A percentile compares a stretch with the other conserved stretches of the same genome.
Evolutionary conservation across 1,139 yeast species (phyloP).

Genomic region (Geotrichum aggregatum): DNA sequence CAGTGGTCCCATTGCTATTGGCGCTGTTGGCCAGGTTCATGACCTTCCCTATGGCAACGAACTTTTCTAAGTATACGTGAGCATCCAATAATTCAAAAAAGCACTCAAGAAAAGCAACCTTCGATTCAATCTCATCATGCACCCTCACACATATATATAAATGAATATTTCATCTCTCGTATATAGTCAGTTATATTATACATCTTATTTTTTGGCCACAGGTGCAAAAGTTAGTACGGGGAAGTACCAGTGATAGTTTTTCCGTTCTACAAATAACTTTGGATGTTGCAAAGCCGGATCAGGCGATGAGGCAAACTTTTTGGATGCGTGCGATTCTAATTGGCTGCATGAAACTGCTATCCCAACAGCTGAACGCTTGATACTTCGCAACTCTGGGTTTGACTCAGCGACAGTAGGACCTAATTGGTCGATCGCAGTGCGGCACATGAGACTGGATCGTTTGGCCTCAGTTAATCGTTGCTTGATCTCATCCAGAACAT

Average conservation of each 20-base stretch:
- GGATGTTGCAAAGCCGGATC: conserved; percentile 12
- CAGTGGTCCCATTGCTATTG: conserved; percentile 71
- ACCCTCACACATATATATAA: background rate
- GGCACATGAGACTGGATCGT: conserved; percentile 19
- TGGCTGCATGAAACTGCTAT: conserved; percentile 29
- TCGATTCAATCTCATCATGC: conserved; percentile 7
- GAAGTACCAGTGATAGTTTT: conserved; percentile 36
- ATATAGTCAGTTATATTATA: background rate
- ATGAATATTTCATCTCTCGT: conserved; percentile 1
- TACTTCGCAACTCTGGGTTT: conserved; percentile 32
- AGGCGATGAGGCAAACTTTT: background rate
- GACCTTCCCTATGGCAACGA: conserved; percentile 88
- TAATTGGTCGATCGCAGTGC: conserved; percentile 27
- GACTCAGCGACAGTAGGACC: conserved; percentile 23
- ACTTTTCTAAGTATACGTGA: conserved; percentile 46
- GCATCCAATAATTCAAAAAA: background rate
- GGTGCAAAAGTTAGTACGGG: conserved; percentile 31
- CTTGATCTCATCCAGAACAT: conserved; percentile 1
- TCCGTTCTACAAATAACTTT: conserved; percentile 23
- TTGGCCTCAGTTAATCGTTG: conserved; percentile 5
- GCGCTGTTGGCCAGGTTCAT: conserved; percentile 86
- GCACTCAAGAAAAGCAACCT: conserved; percentile 13
- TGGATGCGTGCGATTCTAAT: conserved; percentile 4
- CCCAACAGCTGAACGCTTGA: conserved; percentile 37
- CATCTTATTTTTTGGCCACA: background rate